These are phyloP conservation scores for Quercus dentata DNA, from an alignment of 306 rosid genomes.

Conservation along the genomic window DNA sequence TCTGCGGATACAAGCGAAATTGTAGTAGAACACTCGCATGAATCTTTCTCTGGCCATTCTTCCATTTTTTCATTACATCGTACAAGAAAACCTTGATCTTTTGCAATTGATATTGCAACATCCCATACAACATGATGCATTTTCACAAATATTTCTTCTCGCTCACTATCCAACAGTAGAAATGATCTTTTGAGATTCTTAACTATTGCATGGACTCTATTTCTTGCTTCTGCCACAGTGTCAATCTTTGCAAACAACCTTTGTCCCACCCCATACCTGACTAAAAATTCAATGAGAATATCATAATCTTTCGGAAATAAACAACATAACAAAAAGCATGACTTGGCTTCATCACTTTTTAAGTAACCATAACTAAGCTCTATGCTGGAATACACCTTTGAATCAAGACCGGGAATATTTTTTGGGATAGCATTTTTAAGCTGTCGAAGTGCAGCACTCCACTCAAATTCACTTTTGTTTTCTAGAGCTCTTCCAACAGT, in stretches of 20 bases:
- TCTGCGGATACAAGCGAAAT: accelerated
- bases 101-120: background rate
- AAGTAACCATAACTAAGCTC: slow-evolving; percentile 11
- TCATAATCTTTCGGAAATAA: slow-evolving; percentile 19
- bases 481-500: slow-evolving; percentile 23
- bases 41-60: background rate
- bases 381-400: slow-evolving; percentile 11
- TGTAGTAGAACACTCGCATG: background rate
- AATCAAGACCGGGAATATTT: too few relatives aligned
- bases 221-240: slow-evolving; percentile 9
- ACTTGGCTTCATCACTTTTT: slow-evolving; percentile 8
- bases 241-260: background rate
- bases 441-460: slow-evolving; percentile 21
- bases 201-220: too few relatives aligned
- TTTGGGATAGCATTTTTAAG: background rate
- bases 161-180: too few relatives aligned
- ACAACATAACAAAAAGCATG: slow-evolving; percentile 16
- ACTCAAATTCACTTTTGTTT: background rate
- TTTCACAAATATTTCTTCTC: too few relatives aligned
- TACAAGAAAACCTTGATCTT: background rate
- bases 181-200: too few relatives aligned
- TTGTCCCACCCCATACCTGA: slow-evolving; percentile 17
- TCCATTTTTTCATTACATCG: background rate
- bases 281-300: slow-evolving; percentile 14
- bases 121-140: background rate